These are phyloP conservation scores for Orbilia brochopaga DNA, from an alignment of 2,329 filamentous ascomycete species.

Conservation along the genomic window DNA sequence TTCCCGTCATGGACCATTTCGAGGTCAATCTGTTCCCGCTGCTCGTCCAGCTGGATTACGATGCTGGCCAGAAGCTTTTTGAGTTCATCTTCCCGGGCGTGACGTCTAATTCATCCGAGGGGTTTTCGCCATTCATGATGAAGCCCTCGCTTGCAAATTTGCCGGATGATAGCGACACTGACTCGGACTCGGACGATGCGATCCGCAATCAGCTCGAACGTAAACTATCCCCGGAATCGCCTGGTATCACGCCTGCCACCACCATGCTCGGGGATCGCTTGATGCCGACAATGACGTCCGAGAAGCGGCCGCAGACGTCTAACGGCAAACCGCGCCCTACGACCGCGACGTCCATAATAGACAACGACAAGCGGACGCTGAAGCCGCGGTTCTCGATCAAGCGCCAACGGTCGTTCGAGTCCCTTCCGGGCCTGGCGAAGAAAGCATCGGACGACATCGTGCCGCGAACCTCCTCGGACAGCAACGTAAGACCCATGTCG, in stretches of 20 bases:
- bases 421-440: constrained; percentile 58
- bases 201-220: constrained; percentile 77
- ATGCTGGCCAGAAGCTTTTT: constrained; percentile 89
- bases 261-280: constrained; percentile 31
- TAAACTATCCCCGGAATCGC: constrained; percentile 69
- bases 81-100: constrained; percentile 96
- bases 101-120: constrained; percentile 64
- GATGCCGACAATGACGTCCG: constrained; percentile 42
- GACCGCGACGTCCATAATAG: constrained; percentile 60
- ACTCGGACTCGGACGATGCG: constrained; percentile 65
- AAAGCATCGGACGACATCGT: constrained; percentile 21
- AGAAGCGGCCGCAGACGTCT: constrained; percentile 46
- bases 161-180: constrained; percentile 58
- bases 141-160: constrained; percentile 62
- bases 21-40: constrained; percentile 92
- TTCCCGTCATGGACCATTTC: constrained; percentile 95
- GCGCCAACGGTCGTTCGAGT: constrained; percentile 65
- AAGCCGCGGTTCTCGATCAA: constrained; percentile 40
- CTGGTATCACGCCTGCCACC: constrained; percentile 55
- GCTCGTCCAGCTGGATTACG: constrained; percentile 89
- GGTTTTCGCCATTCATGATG: constrained; percentile 64
- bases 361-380: constrained; percentile 54
- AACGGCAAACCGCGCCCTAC: constrained; percentile 55
- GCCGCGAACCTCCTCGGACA: constrained; percentile 32
- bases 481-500: constrained; percentile 28